Conservation (phyloP, 169 alveolate genomes). For the Plasmodium cynomolgi region DNA sequence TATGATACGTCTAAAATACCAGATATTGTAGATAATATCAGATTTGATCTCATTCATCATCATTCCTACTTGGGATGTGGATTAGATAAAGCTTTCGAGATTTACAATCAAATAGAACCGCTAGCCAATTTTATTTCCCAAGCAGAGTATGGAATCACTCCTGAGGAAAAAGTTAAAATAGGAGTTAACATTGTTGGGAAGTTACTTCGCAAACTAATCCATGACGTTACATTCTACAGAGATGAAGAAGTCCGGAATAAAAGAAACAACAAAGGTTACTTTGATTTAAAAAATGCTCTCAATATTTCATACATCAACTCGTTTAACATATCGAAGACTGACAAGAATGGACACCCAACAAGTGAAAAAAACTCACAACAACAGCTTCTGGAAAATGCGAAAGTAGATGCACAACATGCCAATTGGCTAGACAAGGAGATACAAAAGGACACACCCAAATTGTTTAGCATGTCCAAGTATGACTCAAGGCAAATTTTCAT, state of each 20-base stretch:
- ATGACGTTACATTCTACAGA: slow-evolving; percentile 84
- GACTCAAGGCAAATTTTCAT: slow-evolving; percentile 40
- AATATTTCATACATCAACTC: slow-evolving; percentile 45
- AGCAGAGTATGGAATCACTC: slow-evolving; percentile 87
- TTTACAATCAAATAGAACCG: slow-evolving; percentile 81
- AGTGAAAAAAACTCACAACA: neutral
- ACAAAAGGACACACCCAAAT: slow-evolving; percentile 60
- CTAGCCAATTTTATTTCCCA: slow-evolving; percentile 83
- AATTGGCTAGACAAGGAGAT: slow-evolving; percentile 12
- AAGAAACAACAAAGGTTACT: slow-evolving; percentile 39
- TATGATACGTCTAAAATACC: slow-evolving; percentile 89
- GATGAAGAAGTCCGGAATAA: slow-evolving; percentile 70
- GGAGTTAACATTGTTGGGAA: slow-evolving; percentile 87
- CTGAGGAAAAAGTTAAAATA: slow-evolving; percentile 82
- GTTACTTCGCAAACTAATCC: slow-evolving; percentile 82
- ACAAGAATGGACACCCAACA: neutral
- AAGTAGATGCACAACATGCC: neutral
- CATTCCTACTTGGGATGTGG: slow-evolving; percentile 85
- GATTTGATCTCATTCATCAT: slow-evolving; percentile 90
- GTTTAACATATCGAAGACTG: neutral
- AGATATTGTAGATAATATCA: slow-evolving; percentile 87
- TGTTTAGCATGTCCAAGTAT: slow-evolving; percentile 38
- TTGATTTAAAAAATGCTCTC: slow-evolving; percentile 32
- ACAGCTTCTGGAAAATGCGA: neutral
- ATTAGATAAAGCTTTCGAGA: slow-evolving; percentile 81